Percentiles rank a stretch among this genome's conserved stretches.
These are phyloP conservation scores for Petasospora fabianii DNA, from an alignment of 1,139 yeast species.

Conservation along the genomic window DNA sequence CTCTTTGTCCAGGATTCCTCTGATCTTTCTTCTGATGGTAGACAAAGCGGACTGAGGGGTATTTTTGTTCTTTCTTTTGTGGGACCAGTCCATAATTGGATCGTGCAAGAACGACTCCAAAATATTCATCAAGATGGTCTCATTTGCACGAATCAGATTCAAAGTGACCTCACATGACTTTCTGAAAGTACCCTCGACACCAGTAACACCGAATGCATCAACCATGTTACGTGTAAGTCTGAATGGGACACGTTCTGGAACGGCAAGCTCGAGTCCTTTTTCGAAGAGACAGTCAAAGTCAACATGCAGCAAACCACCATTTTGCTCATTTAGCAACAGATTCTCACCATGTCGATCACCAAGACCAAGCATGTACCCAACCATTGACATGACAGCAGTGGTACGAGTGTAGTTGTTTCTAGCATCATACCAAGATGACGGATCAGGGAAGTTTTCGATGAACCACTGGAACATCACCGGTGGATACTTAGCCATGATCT, in stretches of 20 bases:
- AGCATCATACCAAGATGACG: slow-evolving; percentile 81
- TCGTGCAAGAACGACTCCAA: slow-evolving; percentile 92
- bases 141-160: slow-evolving; percentile 67
- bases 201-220: slow-evolving; percentile 88
- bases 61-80: slow-evolving; percentile 31
- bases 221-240: slow-evolving; percentile 83
- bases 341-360: slow-evolving; percentile 98
- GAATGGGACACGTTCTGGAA: slow-evolving; percentile 93
- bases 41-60: slow-evolving; percentile 68
- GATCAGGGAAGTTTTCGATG: slow-evolving; percentile 84
- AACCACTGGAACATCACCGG: slow-evolving; percentile 89
- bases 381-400: slow-evolving; percentile 95
- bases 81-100: slow-evolving; percentile 74
- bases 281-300: slow-evolving; percentile 96
- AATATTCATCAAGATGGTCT: slow-evolving; percentile 85
- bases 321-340: slow-evolving; percentile 64
- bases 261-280: slow-evolving; percentile 49
- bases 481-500: slow-evolving; percentile 43
- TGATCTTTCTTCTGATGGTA: slow-evolving; percentile 71
- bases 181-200: slow-evolving; percentile 88
- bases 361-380: slow-evolving; percentile 83
- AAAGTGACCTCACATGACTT: slow-evolving; percentile 84
- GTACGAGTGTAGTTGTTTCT: slow-evolving; percentile 74
- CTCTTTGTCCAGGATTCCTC: slow-evolving; percentile 81
- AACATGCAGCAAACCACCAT: slow-evolving; percentile 85